A percentile compares a stretch with the other conserved stretches of the same genome.
Evolutionary conservation across 257 asterid genomes (phyloP).

Genomic region (Fraxinus pennsylvanica): DNA sequence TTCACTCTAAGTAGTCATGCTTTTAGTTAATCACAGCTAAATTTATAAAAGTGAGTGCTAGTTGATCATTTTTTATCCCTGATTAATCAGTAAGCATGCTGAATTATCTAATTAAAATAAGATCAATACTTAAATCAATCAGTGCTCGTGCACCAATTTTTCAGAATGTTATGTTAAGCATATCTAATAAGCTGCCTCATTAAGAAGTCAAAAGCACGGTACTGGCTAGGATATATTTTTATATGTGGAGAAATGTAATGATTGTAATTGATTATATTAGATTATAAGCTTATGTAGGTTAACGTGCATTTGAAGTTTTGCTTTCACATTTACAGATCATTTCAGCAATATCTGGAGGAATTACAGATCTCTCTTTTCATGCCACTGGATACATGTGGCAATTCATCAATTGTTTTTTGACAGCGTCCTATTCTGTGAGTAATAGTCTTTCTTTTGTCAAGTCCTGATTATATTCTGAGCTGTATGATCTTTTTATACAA

Average conservation of each 20-base stretch:
- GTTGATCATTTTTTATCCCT: background rate
- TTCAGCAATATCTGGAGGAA: conserved; percentile 94
- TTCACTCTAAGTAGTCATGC: conserved; percentile 5
- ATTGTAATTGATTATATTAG: background rate
- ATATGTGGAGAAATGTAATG: background rate
- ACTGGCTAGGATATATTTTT: background rate
- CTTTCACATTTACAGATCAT: conserved; percentile 63
- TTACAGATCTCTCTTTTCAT: conserved; percentile 84
- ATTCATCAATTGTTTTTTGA: conserved; percentile 80
- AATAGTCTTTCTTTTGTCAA: background rate
- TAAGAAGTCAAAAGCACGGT: background rate
- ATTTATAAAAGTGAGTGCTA: conserved; percentile 2
- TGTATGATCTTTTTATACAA: background rate
- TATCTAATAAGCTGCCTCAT: background rate
- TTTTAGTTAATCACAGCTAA: conserved; percentile 13
- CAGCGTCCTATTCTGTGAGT: conserved; percentile 98
- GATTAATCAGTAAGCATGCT: background rate
- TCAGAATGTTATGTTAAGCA: background rate
- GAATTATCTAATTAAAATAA: background rate
- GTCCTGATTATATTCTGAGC: conserved; percentile 2
- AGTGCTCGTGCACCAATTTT: background rate
- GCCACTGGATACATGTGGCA: conserved; percentile 93
- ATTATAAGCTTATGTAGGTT: conserved; percentile 13
- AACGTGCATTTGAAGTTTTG: conserved; percentile 16
- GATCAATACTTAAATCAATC: background rate